Percentiles rank a stretch among this genome's conserved stretches.
These are phyloP conservation scores for Omphalea diandra DNA, from an alignment of 441 rosid species.

Conservation along the genomic window DNA sequence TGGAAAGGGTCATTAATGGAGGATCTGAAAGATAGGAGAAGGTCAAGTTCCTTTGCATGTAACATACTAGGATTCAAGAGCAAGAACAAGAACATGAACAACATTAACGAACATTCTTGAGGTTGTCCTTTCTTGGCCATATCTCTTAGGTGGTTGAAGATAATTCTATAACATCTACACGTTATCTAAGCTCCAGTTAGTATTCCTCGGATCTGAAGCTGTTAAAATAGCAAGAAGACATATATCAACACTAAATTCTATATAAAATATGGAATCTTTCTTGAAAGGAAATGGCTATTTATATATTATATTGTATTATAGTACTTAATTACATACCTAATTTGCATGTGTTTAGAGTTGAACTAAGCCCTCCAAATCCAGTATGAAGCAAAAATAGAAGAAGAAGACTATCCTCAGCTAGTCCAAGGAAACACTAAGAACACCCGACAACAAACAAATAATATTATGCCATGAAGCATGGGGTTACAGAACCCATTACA, in stretches of 20 bases:
- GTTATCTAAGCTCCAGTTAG: slow-evolving; percentile 5
- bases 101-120: slow-evolving; percentile 19
- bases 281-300: no score
- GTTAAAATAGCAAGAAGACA: slow-evolving; percentile 20
- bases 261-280: slow-evolving; percentile 2
- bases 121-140: slow-evolving; percentile 34
- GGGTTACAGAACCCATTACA: no score
- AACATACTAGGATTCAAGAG: slow-evolving; percentile 35
- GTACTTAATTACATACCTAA: not conserved
- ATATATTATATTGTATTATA: no score
- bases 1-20: slow-evolving; percentile 54
- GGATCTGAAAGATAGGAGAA: slow-evolving; percentile 66
- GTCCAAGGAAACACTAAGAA: not conserved
- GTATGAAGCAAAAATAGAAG: not conserved
- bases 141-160: not conserved
- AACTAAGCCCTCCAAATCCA: slow-evolving; percentile 10
- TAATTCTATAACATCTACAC: not conserved
- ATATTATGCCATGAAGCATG: not conserved
- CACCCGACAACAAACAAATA: not conserved
- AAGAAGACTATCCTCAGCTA: not conserved
- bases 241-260: slow-evolving; percentile 19
- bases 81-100: slow-evolving; percentile 34
- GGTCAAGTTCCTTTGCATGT: slow-evolving; percentile 46
- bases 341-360: slow-evolving; percentile 10
- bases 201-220: slow-evolving; percentile 43